Percentiles rank a stretch among this genome's conserved stretches.
These are phyloP conservation scores for Arthrobotrys conoides DNA, from an alignment of 2,329 filamentous ascomycete species.

Conservation along the genomic window DNA sequence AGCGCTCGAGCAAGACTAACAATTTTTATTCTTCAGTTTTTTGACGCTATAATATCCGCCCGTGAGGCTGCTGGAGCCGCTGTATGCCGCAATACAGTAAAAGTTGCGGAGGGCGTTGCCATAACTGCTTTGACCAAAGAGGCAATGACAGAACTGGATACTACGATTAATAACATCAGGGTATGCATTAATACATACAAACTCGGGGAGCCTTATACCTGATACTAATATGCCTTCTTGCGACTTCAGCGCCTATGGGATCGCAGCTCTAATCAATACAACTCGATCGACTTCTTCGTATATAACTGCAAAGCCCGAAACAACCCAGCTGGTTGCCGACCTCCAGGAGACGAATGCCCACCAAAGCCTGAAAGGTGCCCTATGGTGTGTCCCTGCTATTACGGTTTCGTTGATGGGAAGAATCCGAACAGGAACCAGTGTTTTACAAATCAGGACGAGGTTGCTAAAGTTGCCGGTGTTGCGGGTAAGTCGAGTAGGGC, in stretches of 20 bases:
- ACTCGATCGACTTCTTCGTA: conserved; percentile 41
- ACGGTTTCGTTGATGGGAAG: conserved; percentile 29
- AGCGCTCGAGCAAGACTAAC: no score
- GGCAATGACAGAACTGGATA: conserved; percentile 13
- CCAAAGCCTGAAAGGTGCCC: background rate
- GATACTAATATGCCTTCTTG: background rate
- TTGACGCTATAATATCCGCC: conserved; percentile 12
- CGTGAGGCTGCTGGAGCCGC: conserved; percentile 8
- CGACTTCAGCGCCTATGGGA: conserved; percentile 30
- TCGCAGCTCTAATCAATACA: background rate
- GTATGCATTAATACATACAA: conserved; percentile 20
- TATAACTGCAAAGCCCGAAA: conserved; percentile 34
- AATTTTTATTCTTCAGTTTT: conserved; percentile 21
- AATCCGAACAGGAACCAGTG: conserved; percentile 37
- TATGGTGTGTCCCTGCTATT: conserved; percentile 21
- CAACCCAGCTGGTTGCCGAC: conserved; percentile 14
- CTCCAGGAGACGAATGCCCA: background rate
- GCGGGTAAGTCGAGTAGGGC: background rate
- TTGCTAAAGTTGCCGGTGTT: background rate
- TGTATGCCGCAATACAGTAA: background rate
- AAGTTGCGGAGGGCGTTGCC: background rate
- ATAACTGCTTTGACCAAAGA: background rate
- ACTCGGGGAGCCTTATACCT: background rate
- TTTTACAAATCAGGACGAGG: conserved; percentile 11
- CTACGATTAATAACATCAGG: background rate